Evolutionary conservation across 306 rosid genomes (phyloP), one percentile per base, ranked within the genome.

Genomic region (Sophora flavescens): DNA sequence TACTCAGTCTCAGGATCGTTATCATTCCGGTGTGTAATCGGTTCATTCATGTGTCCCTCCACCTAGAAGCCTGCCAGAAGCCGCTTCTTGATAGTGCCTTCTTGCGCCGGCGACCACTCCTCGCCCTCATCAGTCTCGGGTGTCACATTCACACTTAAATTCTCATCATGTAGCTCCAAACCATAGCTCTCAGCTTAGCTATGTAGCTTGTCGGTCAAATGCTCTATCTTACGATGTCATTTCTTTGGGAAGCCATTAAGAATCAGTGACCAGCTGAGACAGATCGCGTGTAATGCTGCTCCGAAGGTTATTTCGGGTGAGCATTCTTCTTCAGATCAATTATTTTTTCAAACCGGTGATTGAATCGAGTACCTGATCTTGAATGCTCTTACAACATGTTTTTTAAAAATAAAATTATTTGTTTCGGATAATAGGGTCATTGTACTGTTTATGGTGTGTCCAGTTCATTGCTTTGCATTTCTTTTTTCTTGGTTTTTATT

Each of bases 361-460:
- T 67, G 81, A 45, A 50, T 80, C 63, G 81, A 76, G 50, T 47
- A 59, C 48, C 35, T 22, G 64, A 47, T 38, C 33, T 39, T 33
- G 70, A 58, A 59, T 65, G 28, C 69, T 48, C 58, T 65, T 65
- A 56, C 52, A 88, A 81, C 60, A 28, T 80, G 77, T 71, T 75
- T 84, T 79, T 75, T 85, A 69, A 9, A 36, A 1, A 1, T 36
- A 36, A 1, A 1, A 36, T 5, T 5, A 36, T 36, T 36, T 36
- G 6, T 1, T 36, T 36, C 6, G 6, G 39, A 73, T 75, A 77
- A 83, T 81, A 78, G 77, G 83, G 83, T 74, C 84, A 83, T 67
- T 81, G 85, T 80, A 88, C 88, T 88, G 93, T 88, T 84, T 80
- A 74, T 78, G 62, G 87, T 72, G 91, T 85, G 91, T 87, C 84